These are phyloP conservation scores for Miscanthus lutarioriparius DNA, from an alignment of 176 grass and related monocot genomes.

Conservation along the genomic window DNA sequence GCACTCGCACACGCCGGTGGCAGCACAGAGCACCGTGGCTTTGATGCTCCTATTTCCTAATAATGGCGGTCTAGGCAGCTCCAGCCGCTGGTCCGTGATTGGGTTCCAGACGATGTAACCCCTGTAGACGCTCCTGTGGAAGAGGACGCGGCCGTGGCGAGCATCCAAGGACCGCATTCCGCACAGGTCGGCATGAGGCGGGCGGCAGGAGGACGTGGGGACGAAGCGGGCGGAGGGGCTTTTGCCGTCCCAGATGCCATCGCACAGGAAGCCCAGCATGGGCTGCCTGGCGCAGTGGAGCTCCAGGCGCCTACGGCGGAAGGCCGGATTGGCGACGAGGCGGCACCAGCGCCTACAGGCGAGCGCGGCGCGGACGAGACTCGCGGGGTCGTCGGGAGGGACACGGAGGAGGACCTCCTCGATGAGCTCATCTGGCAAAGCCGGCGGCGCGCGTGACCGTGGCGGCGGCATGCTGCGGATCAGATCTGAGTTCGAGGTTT, in stretches of 20 bases:
- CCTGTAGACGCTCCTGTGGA: accelerated
- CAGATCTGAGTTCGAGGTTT: background rate
- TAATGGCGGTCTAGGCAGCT: too few species aligned
- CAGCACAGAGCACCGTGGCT: background rate
- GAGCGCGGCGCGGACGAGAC: background rate
- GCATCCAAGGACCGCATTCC: background rate
- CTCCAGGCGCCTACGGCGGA: background rate
- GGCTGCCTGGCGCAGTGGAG: background rate
- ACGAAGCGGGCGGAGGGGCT: background rate
- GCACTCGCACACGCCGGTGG: background rate
- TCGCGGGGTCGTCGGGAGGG: background rate
- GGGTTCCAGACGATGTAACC: too few species aligned
- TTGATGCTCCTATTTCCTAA: background rate
- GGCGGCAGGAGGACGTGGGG: background rate
- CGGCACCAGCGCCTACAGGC: background rate
- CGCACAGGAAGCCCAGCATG: background rate
- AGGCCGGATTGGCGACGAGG: background rate
- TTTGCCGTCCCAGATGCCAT: background rate
- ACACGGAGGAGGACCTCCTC: background rate
- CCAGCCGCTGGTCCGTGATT: too few species aligned
- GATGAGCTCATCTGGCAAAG: background rate
- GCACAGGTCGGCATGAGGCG: too few species aligned
- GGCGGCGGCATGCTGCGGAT: background rate
- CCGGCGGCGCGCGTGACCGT: too few species aligned
- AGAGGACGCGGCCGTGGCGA: background rate